Base-by-base conservation (phyloP, 768 basidiomycete genomes). In the Megacollybia marginata region DNA sequence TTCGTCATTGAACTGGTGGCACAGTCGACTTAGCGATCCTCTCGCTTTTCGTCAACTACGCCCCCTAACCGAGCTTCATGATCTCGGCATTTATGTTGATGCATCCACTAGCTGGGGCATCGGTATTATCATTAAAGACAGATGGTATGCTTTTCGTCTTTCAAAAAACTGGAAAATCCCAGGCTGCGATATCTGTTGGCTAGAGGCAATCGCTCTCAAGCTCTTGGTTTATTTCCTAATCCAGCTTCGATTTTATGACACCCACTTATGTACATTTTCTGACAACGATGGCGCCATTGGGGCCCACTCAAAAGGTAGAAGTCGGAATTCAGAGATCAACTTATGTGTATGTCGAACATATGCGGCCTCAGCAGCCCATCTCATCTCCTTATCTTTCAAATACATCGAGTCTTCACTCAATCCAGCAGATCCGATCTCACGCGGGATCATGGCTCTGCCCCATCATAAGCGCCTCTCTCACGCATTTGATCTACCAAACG, bases 401-500 rank as follows among this genome's bases (percentile, higher is more conserved):
- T 60, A 62, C 33, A 50, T 59, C 1, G 33, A 49, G 2, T 59
- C 60, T 1, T 36, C 20, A 0, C 34, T 33, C 5, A 62, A 62
- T 34, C 54, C 50, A 3, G 38, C 58, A 10, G 61, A 62, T 43
- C 53, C 56, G 2, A 47, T 57, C 38, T 62, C 60, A 11, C 49
- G 61, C n/a, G 58, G 59, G 33, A 48, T 46, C 8, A n/a, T 32
- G 12, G 38, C 45, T 33, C 42, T 40, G 4, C 0, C 16, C 9
- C 6, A 5, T 11, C 18, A 20, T 38, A 2, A 34, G 9, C 50
- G 42, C 16, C 44, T 51, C 10, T 31, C n/a, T n/a, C n/a, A n/a
- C n/a, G 20, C 31, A 1, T 54, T 56, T 33, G 1, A 44, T 16
- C 50, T 54, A 38, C 55, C 53, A 2, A 2, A 1, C 12, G 50